A percentile compares a stretch with the other conserved stretches of the same genome.
Conservation (phyloP, 1,284 basidiomycete genomes). For the Cutaneotrichosporon dermatis region DNA sequence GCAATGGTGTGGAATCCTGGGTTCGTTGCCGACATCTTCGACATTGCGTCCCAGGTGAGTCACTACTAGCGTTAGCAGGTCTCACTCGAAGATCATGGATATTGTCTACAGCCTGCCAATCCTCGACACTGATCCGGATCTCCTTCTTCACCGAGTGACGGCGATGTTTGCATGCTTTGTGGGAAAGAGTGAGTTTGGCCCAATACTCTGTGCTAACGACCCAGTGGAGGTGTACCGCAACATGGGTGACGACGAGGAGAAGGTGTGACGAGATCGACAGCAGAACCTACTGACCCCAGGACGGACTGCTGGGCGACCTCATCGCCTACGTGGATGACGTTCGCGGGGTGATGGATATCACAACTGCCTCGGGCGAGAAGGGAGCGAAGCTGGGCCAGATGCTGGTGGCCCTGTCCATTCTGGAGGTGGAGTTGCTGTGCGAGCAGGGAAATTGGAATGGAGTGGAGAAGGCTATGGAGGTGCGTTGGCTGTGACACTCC, state of each 20-base stretch:
- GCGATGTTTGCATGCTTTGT: slow-evolving; percentile 10
- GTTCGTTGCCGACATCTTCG: slow-evolving; percentile 2
- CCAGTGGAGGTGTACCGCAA: slow-evolving; percentile 10
- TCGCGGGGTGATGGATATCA: background rate
- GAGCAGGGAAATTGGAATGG: slow-evolving; percentile 8
- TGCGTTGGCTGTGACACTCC: background rate
- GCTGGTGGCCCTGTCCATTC: background rate
- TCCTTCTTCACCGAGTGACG: slow-evolving; percentile 3
- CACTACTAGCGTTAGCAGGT: no score
- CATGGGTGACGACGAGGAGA: slow-evolving; percentile 5
- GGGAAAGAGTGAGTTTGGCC: background rate
- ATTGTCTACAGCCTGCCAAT: background rate
- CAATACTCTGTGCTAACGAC: no score
- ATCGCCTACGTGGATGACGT: background rate
- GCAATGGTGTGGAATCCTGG: slow-evolving; percentile 1
- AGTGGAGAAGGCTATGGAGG: background rate
- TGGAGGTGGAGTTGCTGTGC: slow-evolving; percentile 12
- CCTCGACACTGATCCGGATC: slow-evolving; percentile 12
- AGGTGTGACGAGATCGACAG: background rate
- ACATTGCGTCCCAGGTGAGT: slow-evolving; percentile 3
- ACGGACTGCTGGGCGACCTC: background rate
- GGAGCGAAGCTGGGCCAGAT: background rate
- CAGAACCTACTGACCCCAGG: background rate
- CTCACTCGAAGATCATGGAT: slow-evolving; percentile 4
- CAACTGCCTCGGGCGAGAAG: background rate